Percentiles rank a stretch among this genome's conserved stretches.
Evolutionary conservation across 805 yeast species (phyloP).

Genomic region (Diddensiella transvaalensis): DNA sequence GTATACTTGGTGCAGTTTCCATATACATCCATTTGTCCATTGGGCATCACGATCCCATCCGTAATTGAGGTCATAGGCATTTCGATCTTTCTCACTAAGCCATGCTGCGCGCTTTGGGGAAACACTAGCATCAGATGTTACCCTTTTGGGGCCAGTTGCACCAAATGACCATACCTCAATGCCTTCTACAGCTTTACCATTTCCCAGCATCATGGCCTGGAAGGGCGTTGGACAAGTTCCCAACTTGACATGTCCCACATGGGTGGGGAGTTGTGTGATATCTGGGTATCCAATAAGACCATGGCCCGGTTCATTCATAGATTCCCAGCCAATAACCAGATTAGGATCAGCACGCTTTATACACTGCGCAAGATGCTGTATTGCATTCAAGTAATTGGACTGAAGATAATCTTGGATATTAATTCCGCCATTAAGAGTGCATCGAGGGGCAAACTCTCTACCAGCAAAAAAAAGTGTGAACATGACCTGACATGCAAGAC

Average conservation of each 20-base stretch:
- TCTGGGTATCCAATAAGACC: slow-evolving; percentile 68
- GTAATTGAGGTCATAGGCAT: slow-evolving; percentile 50
- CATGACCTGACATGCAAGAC: slow-evolving; percentile 76
- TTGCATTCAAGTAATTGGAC: slow-evolving; percentile 52
- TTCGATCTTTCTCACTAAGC: slow-evolving; percentile 40
- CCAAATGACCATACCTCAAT: slow-evolving; percentile 69
- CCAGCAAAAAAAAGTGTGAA: slow-evolving; percentile 86
- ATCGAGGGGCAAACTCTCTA: slow-evolving; percentile 67
- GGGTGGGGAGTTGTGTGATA: slow-evolving; percentile 50
- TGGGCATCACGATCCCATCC: slow-evolving; percentile 59
- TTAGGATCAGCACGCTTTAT: slow-evolving; percentile 43
- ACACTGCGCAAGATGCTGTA: slow-evolving; percentile 44
- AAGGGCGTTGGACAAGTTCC: slow-evolving; percentile 79
- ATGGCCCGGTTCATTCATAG: slow-evolving; percentile 78
- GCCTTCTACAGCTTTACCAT: slow-evolving; percentile 59
- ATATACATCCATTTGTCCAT: slow-evolving; percentile 80
- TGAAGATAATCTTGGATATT: slow-evolving; percentile 81
- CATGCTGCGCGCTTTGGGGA: slow-evolving; percentile 66
- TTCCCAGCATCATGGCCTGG: slow-evolving; percentile 66
- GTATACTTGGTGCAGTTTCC: slow-evolving; percentile 80
- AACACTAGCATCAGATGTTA: slow-evolving; percentile 39
- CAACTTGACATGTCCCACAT: slow-evolving; percentile 57
- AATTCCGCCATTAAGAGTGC: slow-evolving; percentile 55
- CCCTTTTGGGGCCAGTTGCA: slow-evolving; percentile 66
- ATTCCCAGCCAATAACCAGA: slow-evolving; percentile 67